Evolutionary conservation across 352 stramenopile genomes (phyloP), one percentile per base, ranked within the genome.

Genomic region (Globisporangium cystogenes): DNA sequence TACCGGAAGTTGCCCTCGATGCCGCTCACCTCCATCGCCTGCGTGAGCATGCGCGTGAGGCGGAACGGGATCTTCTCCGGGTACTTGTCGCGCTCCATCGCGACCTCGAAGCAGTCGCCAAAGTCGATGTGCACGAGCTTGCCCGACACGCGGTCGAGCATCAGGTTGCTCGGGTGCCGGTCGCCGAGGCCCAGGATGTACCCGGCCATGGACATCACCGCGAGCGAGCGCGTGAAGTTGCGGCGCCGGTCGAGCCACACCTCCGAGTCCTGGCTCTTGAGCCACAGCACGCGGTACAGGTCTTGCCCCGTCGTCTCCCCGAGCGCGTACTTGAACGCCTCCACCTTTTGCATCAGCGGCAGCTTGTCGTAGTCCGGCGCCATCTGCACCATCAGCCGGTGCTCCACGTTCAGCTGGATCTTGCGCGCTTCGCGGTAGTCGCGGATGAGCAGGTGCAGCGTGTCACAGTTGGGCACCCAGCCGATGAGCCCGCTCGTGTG

Each of bases 1-100:
- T 91, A 98, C 4, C 97, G 82, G 74, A 99, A 99, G 60, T 97
- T 99, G 55, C 98, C 98, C 74, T 99, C 97, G 50, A 99, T 98
- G 16, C 97, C 97, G 41, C 92, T 98, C 43, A 99, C 96, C 74
- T 99, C 98, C 98, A 99, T 99, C 21, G 97, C 97, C 52, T 93
- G 76, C 20, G 81, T 92, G 8, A 99, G 82, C 97, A 99, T 99
- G 33, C 98, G 86, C 39, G 98, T 99, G 12, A 99, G 79, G 16
- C 98, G 94, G 77, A 99, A 99, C n/a, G 98, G 98, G 26, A 99
- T 96, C 60, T 97, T 99, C 70, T 99, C 98, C 1, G 98, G 98
- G 64, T 98, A 99, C 72, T 99, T 99, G 49, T 99, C 96, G 42
- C 97, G 86, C 55, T 99, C 90, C 96, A 99, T 99, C 20, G 97